Evolutionary conservation across 2,329 filamentous ascomycete species (phyloP).

Genomic region (Stemphylium beticola): DNA sequence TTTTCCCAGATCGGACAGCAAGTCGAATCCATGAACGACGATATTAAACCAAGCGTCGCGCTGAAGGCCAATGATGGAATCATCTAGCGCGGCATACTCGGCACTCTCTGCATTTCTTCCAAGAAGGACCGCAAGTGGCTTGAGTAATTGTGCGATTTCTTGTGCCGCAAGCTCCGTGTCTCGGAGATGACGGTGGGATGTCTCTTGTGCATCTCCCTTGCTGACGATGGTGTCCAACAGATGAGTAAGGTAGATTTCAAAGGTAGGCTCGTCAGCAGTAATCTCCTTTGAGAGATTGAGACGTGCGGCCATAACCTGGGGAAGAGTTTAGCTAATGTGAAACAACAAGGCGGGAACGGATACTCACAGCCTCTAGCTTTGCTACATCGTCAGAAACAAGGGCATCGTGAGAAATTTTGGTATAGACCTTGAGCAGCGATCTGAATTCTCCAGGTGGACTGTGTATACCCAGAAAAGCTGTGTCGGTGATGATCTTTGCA

Average conservation of each 20-base stretch:
- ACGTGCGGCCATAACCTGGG: conserved; percentile 76
- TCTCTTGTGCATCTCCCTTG: conserved; percentile 83
- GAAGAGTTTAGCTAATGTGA: conserved; percentile 5
- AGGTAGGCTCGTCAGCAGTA: conserved; percentile 73
- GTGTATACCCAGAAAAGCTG: conserved; percentile 76
- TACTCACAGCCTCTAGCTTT: conserved; percentile 73
- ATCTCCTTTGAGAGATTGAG: conserved; percentile 76
- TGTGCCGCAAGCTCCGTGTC: conserved; percentile 83
- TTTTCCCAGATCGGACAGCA: conserved; percentile 74
- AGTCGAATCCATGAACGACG: conserved; percentile 87
- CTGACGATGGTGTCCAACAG: conserved; percentile 87
- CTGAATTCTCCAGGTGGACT: conserved; percentile 84
- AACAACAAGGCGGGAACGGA: background rate
- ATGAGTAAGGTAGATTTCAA: conserved; percentile 82
- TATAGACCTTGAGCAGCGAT: conserved; percentile 82
- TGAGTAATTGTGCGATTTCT: conserved; percentile 86
- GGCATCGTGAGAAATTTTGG: conserved; percentile 74
- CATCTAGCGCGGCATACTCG: conserved; percentile 62
- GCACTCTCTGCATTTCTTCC: conserved; percentile 60
- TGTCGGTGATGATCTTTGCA: conserved; percentile 82
- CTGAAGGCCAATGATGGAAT: conserved; percentile 69
- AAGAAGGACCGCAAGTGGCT: conserved; percentile 85
- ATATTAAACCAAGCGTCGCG: conserved; percentile 99
- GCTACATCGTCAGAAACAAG: conserved; percentile 70
- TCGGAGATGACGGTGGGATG: conserved; percentile 71